Evolutionary conservation across 495 filamentous ascomycete species (phyloP).

Genomic region (Echria macrotheca): DNA sequence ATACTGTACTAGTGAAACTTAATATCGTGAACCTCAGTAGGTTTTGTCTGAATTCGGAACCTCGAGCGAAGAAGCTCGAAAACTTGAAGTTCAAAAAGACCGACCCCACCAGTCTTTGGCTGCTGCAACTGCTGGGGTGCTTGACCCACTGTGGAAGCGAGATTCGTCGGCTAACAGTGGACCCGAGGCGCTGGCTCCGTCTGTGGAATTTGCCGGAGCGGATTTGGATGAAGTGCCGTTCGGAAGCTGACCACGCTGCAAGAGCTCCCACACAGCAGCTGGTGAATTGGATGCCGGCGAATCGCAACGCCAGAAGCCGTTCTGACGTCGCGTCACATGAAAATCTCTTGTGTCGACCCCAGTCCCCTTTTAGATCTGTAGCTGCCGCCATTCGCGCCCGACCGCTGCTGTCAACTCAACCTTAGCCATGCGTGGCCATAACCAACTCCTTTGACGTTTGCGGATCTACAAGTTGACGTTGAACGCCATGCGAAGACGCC

Average conservation of each 20-base stretch:
- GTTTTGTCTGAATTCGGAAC: no score
- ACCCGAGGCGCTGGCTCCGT: not conserved
- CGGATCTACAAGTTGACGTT: no score
- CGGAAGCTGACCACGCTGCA: not conserved
- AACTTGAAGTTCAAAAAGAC: no score
- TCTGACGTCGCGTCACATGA: conserved; percentile 16
- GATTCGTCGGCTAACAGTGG: not conserved
- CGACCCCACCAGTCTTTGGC: no score
- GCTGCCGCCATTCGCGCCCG: not conserved
- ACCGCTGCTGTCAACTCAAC: no score
- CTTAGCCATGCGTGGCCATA: conserved; percentile 12
- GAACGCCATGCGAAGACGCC: conserved; percentile 13
- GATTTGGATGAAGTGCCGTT: not conserved
- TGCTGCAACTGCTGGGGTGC: no score
- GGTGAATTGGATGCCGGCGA: conserved; percentile 6
- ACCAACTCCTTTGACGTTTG: conserved; percentile 2
- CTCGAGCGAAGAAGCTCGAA: no score
- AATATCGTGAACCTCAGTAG: no score
- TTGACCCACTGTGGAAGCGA: no score
- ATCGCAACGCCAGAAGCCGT: conserved; percentile 5
- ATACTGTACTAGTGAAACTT: no score
- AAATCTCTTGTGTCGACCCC: not conserved
- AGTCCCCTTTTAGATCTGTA: not conserved
- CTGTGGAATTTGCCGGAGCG: not conserved
- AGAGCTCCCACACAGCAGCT: not conserved